Evolutionary conservation across 2,329 filamentous ascomycete genomes (phyloP).

Genomic region (Aspergillus bombycis): DNA sequence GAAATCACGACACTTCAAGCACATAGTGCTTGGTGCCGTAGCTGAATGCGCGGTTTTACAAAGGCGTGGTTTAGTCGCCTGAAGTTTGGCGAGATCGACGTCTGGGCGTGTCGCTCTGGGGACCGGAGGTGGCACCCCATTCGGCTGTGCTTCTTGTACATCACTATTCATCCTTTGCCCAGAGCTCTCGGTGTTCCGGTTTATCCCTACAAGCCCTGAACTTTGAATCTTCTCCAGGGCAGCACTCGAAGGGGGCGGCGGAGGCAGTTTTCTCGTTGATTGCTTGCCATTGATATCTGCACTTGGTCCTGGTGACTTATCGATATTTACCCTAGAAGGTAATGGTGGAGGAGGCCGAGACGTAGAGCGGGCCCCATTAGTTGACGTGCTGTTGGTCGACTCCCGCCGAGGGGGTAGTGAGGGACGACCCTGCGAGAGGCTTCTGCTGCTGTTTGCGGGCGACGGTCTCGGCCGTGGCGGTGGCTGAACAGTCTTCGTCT

Average conservation of each 20-base stretch:
- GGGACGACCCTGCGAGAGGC: constrained; percentile 24
- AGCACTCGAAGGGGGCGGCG: constrained; percentile 37
- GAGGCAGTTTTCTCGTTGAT: constrained; percentile 38
- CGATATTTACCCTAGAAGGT: constrained; percentile 24
- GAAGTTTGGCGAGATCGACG: constrained; percentile 59
- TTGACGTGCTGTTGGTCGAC: constrained; percentile 21
- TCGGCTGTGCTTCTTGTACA: not conserved
- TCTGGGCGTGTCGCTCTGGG: constrained; percentile 61
- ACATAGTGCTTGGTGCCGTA: constrained; percentile 45
- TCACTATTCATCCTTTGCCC: constrained; percentile 20
- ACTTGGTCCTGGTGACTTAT: constrained; percentile 19
- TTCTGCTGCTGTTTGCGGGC: constrained; percentile 15
- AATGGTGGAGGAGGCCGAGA: constrained; percentile 28
- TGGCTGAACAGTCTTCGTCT: constrained; percentile 26
- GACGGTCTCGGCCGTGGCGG: constrained; percentile 28
- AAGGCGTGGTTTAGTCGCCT: constrained; percentile 55
- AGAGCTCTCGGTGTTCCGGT: constrained; percentile 33
- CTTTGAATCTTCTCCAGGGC: constrained; percentile 40
- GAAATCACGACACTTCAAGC: constrained; percentile 86
- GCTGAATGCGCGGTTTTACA: constrained; percentile 23
- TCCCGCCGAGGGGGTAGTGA: constrained; percentile 26
- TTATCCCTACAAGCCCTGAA: constrained; percentile 54
- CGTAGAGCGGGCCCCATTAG: constrained; percentile 8
- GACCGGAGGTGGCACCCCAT: constrained; percentile 50
- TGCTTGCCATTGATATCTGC: constrained; percentile 20